phyloP scores from a whole-genome alignment of 164 flowering plant species.

The Umbellularia californica region DNA sequence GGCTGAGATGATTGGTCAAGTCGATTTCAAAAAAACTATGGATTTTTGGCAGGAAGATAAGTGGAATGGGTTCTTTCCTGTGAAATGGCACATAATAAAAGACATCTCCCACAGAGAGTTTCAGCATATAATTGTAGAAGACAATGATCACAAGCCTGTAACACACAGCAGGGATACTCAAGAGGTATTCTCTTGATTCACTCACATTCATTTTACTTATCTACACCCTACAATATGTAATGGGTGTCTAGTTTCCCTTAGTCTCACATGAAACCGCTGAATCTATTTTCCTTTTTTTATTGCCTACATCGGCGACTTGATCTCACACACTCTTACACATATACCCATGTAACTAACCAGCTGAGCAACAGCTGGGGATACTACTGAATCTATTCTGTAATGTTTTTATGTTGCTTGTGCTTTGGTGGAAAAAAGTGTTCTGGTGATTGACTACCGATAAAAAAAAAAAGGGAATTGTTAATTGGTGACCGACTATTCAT shows the following conservation, averaged over 20 bases:
- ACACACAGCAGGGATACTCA: conserved; percentile 75
- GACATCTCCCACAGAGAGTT: conserved; percentile 57
- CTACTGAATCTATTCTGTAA: no score
- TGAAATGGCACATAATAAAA: conserved; percentile 74
- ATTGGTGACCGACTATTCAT: no score
- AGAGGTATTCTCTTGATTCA: conserved; percentile 47
- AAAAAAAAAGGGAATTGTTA: not conserved
- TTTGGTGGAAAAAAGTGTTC: not conserved
- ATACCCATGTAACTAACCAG: no score
- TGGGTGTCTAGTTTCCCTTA: no score
- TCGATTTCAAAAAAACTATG: conserved; percentile 71
- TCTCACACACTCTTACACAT: no score
- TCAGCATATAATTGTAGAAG: conserved; percentile 62
- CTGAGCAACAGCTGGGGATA: no score
- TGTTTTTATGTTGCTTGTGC: not conserved
- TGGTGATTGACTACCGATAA: not conserved
- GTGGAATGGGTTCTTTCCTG: conserved; percentile 82
- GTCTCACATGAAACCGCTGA: not conserved
- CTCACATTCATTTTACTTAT: not conserved
- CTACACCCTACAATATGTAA: not conserved
- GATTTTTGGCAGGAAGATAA: conserved; percentile 79
- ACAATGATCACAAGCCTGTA: conserved; percentile 67
- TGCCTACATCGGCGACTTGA: no score
- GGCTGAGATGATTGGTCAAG: conserved; percentile 80
- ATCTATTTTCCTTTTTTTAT: not conserved